phyloP scores from a whole-genome alignment of 2,329 filamentous ascomycete species.

The Colletotrichum tofieldiae region DNA sequence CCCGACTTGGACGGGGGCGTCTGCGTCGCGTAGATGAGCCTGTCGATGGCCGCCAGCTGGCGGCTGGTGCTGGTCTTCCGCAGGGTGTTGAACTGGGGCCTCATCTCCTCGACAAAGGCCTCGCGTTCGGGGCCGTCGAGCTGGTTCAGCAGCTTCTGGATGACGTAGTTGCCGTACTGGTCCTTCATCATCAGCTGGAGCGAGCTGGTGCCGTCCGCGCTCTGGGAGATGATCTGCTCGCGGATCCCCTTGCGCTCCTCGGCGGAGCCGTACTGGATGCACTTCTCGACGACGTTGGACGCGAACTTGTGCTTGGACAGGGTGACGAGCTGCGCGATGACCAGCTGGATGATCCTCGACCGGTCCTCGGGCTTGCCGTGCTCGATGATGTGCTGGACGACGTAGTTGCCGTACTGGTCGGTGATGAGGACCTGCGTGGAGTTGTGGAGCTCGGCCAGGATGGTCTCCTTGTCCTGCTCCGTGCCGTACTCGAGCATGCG shows the following conservation, averaged over 20 bases:
- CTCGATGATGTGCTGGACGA: conserved; percentile 91
- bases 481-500: conserved; percentile 89
- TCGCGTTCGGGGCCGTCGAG: conserved; percentile 74
- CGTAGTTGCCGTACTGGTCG: conserved; percentile 96
- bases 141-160: conserved; percentile 85
- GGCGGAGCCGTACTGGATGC: conserved; percentile 80
- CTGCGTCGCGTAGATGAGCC: conserved; percentile 59
- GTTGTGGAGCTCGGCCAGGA: conserved; percentile 85
- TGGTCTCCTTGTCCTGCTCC: conserved; percentile 77
- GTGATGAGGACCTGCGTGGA: conserved; percentile 81
- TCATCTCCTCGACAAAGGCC: conserved; percentile 74
- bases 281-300: conserved; percentile 97
- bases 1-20: conserved; percentile 39
- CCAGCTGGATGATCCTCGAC: conserved; percentile 79
- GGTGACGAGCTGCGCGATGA: conserved; percentile 79
- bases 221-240: conserved; percentile 70
- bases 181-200: conserved; percentile 88
- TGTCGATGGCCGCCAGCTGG: conserved; percentile 77
- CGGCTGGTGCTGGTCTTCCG: conserved; percentile 78
- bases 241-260: conserved; percentile 81
- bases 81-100: conserved; percentile 71
- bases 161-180: conserved; percentile 95
- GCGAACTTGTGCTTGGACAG: conserved; percentile 97
- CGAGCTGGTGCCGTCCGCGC: conserved; percentile 77
- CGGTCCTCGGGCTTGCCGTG: conserved; percentile 83